A percentile compares a stretch with the other conserved stretches of the same genome.
These are phyloP conservation scores for Sporothrix dimorphospora DNA, from an alignment of 2,329 filamentous ascomycete genomes.

Conservation along the genomic window DNA sequence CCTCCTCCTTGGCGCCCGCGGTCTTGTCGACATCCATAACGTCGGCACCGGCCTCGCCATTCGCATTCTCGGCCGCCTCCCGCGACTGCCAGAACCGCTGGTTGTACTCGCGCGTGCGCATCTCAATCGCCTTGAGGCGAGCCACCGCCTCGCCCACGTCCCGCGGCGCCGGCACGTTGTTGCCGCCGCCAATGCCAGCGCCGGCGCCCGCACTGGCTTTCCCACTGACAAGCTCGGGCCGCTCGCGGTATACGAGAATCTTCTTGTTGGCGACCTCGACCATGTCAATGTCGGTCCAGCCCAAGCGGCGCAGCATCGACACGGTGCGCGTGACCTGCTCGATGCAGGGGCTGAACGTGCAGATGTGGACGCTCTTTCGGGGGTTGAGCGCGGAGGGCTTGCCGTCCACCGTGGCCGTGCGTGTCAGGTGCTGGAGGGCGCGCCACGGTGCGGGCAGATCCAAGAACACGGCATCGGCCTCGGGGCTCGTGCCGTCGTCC, in stretches of 20 bases:
- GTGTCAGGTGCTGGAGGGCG: slow-evolving; percentile 74
- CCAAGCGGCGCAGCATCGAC: slow-evolving; percentile 74
- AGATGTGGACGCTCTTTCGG: slow-evolving; percentile 73
- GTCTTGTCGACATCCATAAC: slow-evolving; percentile 36
- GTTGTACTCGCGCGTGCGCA: slow-evolving; percentile 65
- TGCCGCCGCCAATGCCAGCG: slow-evolving; percentile 45
- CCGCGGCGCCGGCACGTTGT: slow-evolving; percentile 56
- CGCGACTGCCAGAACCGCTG: slow-evolving; percentile 32
- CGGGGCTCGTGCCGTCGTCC: slow-evolving; percentile 59
- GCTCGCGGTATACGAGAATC: slow-evolving; percentile 80
- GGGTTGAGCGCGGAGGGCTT: slow-evolving; percentile 66
- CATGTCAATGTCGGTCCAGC: slow-evolving; percentile 93
- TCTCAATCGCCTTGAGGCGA: slow-evolving; percentile 73
- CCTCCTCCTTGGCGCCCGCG: slow-evolving; percentile 33
- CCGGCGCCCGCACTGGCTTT: slow-evolving; percentile 62
- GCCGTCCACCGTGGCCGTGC: slow-evolving; percentile 41
- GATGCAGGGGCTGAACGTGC: slow-evolving; percentile 95
- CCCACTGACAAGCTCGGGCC: slow-evolving; percentile 68
- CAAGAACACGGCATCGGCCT: slow-evolving; percentile 73
- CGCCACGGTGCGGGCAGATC: slow-evolving; percentile 83
- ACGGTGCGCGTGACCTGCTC: slow-evolving; percentile 92
- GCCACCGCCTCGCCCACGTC: slow-evolving; percentile 79
- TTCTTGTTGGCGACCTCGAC: slow-evolving; percentile 82
- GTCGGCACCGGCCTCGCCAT: slow-evolving; percentile 20
- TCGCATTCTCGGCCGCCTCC: slow-evolving; percentile 4